Base-by-base conservation (phyloP, 2,329 filamentous ascomycete genomes). In the Colletotrichum sp. region DNA sequence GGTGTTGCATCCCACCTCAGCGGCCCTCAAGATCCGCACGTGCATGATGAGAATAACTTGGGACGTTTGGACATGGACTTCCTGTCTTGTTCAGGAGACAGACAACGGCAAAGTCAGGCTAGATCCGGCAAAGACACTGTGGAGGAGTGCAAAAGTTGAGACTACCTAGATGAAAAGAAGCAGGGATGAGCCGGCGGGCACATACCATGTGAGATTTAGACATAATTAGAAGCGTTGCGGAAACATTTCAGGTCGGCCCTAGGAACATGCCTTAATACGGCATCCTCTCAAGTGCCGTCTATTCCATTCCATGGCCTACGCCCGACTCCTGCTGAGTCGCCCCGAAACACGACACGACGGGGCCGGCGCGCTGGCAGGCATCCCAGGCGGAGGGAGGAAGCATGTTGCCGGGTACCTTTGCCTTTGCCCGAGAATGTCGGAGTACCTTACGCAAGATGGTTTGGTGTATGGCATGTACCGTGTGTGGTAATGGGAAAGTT, bases 301-400 rank as follows among this genome's bases (percentile, higher is more conserved):
- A 7, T n/a, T 55, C 12, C 65, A 26, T 61, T 60, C 24, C 16
- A 18, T 21, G 18, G 39, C 10, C 39, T 21, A 10, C 18, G 39
- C 39, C 39, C 9, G 18, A n/a, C 39, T 55, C 55, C 14, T 43
- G 34, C 64, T 60, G 48, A 74, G 60, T 66, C 59, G 72, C 59
- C 57, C 67, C 72, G 48, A 66, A 66, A 74, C 60, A 65, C 30
- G 60, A 74, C 60, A 65, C 30, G 57, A 74, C 57, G 18, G 39
- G n/a, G 60, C 55, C 26, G 61, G 21, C 24, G 30, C 39, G 57
- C 28, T 70, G 71, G 28, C 24, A 74, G 43, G 36, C 57, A 74
- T 70, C 39, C 43, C 32, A 39, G 65, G 24, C 8, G 26, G 48
- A 30, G 30, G 28, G 26, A 39, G 48, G 43, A 55, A 24, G 24